Conservation (phyloP, 495 filamentous ascomycete species). For the Extremus antarcticus region DNA sequence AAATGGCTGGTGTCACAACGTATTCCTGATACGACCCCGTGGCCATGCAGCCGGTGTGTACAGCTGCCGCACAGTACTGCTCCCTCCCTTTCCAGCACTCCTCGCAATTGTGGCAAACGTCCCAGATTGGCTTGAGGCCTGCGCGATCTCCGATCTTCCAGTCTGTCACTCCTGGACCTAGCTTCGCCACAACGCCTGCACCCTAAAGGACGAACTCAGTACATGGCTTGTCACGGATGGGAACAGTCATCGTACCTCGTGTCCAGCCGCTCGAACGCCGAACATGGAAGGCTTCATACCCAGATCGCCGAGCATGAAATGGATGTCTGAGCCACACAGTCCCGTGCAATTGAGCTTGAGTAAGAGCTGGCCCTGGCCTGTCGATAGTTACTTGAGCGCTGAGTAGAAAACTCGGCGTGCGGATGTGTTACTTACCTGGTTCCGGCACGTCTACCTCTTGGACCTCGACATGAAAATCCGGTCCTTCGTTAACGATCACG, state of each 20-base stretch:
- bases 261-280: slow-evolving; percentile 41
- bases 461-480: slow-evolving; percentile 41
- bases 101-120: slow-evolving; percentile 42
- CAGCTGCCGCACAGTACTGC: slow-evolving; percentile 30
- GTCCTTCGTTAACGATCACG: slow-evolving; percentile 44
- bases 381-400: background rate
- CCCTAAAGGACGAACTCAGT: no score
- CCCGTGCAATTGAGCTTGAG: slow-evolving; percentile 33
- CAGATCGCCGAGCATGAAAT: slow-evolving; percentile 34
- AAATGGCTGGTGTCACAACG: slow-evolving; percentile 32
- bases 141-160: slow-evolving; percentile 49
- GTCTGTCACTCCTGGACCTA: slow-evolving; percentile 41
- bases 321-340: slow-evolving; percentile 32
- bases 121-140: slow-evolving; percentile 46
- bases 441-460: slow-evolving; percentile 43
- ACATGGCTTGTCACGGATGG: no score
- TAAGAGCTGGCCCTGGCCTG: slow-evolving; percentile 30
- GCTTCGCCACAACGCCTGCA: slow-evolving; percentile 43
- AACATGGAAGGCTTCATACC: slow-evolving; percentile 37
- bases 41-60: slow-evolving; percentile 26
- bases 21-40: slow-evolving; percentile 35
- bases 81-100: slow-evolving; percentile 32
- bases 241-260: no score
- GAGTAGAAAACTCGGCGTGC: no score
- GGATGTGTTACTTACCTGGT: slow-evolving; percentile 39